Evolutionary conservation across 192 early-diverging fungal genomes (phyloP).

Genomic region (Lobosporangium transversale): DNA sequence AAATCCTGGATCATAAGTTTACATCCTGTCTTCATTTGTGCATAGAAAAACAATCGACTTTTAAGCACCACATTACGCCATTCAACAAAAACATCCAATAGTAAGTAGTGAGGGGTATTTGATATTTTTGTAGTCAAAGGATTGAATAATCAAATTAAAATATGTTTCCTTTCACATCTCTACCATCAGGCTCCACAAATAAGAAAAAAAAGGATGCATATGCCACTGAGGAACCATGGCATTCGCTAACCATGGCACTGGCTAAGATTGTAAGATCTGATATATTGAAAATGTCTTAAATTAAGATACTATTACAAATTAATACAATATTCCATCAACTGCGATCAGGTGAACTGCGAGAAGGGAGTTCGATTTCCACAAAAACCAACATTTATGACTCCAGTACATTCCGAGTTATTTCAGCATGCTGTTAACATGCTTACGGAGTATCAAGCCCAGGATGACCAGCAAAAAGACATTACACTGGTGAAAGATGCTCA

Average conservation of each 20-base stretch:
- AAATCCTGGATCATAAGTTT: too few relatives aligned
- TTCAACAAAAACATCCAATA: too few relatives aligned
- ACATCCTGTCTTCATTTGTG: too few relatives aligned
- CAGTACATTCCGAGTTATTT: neutral
- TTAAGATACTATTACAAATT: neutral
- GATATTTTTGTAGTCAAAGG: too few relatives aligned
- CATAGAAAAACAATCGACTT: too few relatives aligned
- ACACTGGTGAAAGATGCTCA: neutral
- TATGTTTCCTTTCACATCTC: too few relatives aligned
- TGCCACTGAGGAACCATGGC: neutral
- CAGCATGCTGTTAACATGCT: neutral
- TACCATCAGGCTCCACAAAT: too few relatives aligned
- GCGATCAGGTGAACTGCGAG: neutral
- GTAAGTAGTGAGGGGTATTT: too few relatives aligned
- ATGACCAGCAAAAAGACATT: neutral
- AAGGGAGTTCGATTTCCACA: neutral
- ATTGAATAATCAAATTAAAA: too few relatives aligned
- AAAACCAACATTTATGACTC: neutral
- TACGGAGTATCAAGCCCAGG: neutral
- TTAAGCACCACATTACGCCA: too few relatives aligned
- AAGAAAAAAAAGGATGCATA: neutral
- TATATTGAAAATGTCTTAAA: too few relatives aligned
- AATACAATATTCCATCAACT: neutral
- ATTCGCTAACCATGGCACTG: neutral
- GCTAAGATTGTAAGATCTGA: neutral